Conservation (phyloP, 768 basidiomycete genomes). For the Trametes cinnabarina region DNA sequence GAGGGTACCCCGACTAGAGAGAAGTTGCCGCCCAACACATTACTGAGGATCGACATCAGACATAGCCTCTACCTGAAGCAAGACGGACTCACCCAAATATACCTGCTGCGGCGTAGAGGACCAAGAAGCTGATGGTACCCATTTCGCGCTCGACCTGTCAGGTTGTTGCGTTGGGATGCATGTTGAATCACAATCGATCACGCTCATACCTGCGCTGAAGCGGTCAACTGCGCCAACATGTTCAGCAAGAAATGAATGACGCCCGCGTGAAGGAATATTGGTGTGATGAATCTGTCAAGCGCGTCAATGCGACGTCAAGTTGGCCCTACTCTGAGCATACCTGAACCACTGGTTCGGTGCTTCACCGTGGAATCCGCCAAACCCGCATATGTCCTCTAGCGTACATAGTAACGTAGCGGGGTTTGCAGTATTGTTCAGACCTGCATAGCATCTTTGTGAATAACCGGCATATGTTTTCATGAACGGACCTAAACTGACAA, state of each 20-base stretch:
- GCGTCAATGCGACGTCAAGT: background rate
- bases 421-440: conserved; percentile 82
- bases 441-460: conserved; percentile 33
- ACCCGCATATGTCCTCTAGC: conserved; percentile 83
- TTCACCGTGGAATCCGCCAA: conserved; percentile 62
- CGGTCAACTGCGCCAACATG: conserved; percentile 79
- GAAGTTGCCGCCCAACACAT: conserved; percentile 92
- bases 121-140: conserved; percentile 81
- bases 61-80: background rate
- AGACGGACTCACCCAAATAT: conserved; percentile 74
- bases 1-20: conserved; percentile 84
- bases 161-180: too few relatives aligned
- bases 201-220: conserved; percentile 67
- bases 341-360: conserved; percentile 58
- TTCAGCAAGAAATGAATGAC: conserved; percentile 90
- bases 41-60: conserved; percentile 40
- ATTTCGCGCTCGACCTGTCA: conserved; percentile 93
- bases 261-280: conserved; percentile 95
- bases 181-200: background rate
- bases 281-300: conserved; percentile 58
- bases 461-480: conserved; percentile 18
- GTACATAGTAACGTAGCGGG: conserved; percentile 69
- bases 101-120: conserved; percentile 87
- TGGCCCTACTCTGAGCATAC: too few relatives aligned
- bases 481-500: conserved; percentile 44